Evolutionary conservation across 441 rosid species (phyloP), one percentile per base, ranked within the genome.

Genomic region (Adansonia madagascariensis): DNA sequence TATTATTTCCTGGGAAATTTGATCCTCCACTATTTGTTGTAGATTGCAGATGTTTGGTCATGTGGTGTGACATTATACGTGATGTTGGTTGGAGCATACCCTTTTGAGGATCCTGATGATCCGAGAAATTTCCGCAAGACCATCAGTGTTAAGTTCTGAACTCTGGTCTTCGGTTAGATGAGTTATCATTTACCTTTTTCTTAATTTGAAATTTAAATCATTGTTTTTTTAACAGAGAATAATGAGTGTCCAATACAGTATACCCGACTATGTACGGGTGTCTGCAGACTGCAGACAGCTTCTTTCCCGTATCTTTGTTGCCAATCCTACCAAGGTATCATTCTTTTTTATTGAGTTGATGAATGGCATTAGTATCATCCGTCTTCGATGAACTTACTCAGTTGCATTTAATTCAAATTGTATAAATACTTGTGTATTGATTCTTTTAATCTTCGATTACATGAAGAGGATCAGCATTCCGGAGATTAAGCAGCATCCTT

Each of bases 11-110:
- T n/a, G 43, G 65, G 15, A 64, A 44, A 71, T 74, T 20, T 80
- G 80, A 62, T 73, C 11, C 9, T 70, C 68, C 69, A 0, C 41
- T 62, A 3, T 20, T 68, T 82, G 78, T 77, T 74, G 75, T 77
- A 91, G 94, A 84, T 83, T 84, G 86, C 94, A 77, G 94, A 89
- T 86, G 92, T 89, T 71, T 91, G 94, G 94, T 91, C 94, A 8
- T 88, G 92, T 77, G 95, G 92, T 43, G 94, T 91, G 78, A 91
- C 94, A 12, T 75, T 91, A 17, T 91, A 89, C 49, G 92, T 91
- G 77, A 91, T 91, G 94, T 81, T 91, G 80, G 91, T 89, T 22
- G 94, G 94, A 71, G 86, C 87, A 62, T 89, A 91, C 84, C 94
- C 92, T 1, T 91, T 91, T 44, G 94, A 91, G 85, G 94, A 90